Evolutionary conservation across 257 asterid genomes (phyloP).

Genomic region (Henckelia pumila): DNA sequence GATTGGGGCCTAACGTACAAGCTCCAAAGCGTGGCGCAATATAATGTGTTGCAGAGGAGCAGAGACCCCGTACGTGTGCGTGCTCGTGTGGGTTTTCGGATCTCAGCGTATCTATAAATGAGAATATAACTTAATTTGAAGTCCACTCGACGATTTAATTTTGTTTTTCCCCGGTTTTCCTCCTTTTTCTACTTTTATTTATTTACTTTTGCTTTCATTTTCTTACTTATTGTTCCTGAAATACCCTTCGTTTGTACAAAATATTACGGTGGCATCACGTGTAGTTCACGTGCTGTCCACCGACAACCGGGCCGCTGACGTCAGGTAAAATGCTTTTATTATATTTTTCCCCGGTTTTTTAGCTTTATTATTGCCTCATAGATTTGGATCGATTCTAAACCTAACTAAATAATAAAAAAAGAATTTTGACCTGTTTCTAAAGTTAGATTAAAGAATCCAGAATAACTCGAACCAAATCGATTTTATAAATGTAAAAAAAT

Average conservation of each 20-base stretch:
- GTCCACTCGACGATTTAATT: not conserved
- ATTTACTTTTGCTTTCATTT: not conserved
- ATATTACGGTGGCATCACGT: not conserved
- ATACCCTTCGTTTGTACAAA: not conserved
- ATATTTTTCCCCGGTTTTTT: too few species aligned
- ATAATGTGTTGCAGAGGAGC: not conserved
- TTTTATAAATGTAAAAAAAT: too few species aligned
- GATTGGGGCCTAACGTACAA: not conserved
- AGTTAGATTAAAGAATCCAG: too few species aligned
- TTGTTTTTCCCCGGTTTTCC: not conserved
- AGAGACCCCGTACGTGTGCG: not conserved
- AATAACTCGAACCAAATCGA: too few species aligned
- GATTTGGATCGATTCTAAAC: too few species aligned
- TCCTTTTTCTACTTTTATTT: not conserved
- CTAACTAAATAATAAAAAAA: too few species aligned
- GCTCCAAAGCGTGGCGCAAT: not conserved
- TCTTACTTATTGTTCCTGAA: not conserved
- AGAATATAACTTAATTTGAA: too few species aligned
- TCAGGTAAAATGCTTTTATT: too few species aligned
- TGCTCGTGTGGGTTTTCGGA: not conserved
- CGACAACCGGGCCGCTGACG: not conserved
- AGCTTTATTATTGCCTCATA: too few species aligned
- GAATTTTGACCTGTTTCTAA: too few species aligned
- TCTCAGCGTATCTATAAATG: not conserved
- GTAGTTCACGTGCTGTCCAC: too few species aligned